Evolutionary conservation across 495 filamentous ascomycete genomes (phyloP), one percentile per base, ranked within the genome.

Genomic region (Lepidopterella palustris): DNA sequence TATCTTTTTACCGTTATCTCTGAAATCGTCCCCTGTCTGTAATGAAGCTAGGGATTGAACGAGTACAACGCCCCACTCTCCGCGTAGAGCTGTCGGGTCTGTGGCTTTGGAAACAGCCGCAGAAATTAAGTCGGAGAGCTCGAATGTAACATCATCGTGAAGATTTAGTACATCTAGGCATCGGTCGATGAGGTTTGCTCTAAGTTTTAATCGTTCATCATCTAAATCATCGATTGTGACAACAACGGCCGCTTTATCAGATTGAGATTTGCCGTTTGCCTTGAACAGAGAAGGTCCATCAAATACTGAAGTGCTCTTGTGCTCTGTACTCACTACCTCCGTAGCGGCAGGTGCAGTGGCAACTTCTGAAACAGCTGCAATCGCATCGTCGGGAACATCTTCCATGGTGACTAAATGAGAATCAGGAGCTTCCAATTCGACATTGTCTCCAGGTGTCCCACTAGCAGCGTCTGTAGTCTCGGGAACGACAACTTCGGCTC

Each of bases 31-130:
- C 40, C 92, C 87, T 61, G 81, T 78, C 42, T 82, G 75, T 55
- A 97, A 79, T 3, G 95, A 97, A 68, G 93, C 85, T 15, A 99
- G 79, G 4, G 91, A 96, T 60, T 89, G 85, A 2, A 92, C 83
- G 52, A 99, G 79, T 3, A 89, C 90, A 28, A 85, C 81, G 52
- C 87, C 90, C 61, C 96, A 87, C 54, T 92, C 88, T 51, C 81
- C 80, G 27, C 86, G 81, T 70, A 84, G 80, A 8, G 77, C 74
- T 10, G 84, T 80, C 3, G 84, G 82, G 56, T 86, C 84, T 27
- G 76, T 71, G 9, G 84, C 79, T 66, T 88, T 92, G 54, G 83
- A 79, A 11, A 92, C 82, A 4, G 88, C 86, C 20, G 86, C 84
- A 47, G 79, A 79, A 55, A 99, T 90, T 15, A 99, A 77, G 58